Percentiles rank a stretch among this genome's conserved stretches.
Evolutionary conservation across 768 basidiomycete species (phyloP).

Genomic region (Auricularia sp.): DNA sequence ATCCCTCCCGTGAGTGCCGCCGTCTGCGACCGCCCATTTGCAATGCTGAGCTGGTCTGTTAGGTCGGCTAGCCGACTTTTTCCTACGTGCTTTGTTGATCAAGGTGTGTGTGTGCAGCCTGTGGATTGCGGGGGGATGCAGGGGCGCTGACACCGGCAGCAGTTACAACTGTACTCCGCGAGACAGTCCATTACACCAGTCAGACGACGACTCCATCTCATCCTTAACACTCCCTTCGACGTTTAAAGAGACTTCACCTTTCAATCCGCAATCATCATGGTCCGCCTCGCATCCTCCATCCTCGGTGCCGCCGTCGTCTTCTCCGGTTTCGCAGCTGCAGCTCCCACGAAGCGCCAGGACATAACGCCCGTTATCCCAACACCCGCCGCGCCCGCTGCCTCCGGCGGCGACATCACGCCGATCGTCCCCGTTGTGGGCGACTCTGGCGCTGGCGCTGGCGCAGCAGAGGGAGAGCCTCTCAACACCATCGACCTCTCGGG

Average conservation of each 20-base stretch:
- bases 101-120: background rate
- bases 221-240: background rate
- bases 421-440: constrained; percentile 25
- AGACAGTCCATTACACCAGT: background rate
- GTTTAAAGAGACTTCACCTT: background rate
- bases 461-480: background rate
- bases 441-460: constrained; percentile 25
- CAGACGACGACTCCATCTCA: background rate
- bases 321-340: background rate
- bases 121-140: background rate
- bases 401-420: background rate
- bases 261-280: background rate
- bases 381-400: constrained; percentile 26
- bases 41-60: background rate
- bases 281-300: background rate
- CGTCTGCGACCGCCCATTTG: background rate
- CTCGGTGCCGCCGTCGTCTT: background rate
- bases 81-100: constrained; percentile 1
- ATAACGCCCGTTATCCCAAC: constrained; percentile 14
- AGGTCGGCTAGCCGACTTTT: constrained; percentile 3
- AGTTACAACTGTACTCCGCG: background rate
- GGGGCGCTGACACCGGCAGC: background rate
- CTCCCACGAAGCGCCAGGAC: background rate
- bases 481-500: background rate
- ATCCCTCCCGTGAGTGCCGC: background rate